phyloP scores from a whole-genome alignment of 257 asterid genomes.

The Salvia miltiorrhiza region DNA sequence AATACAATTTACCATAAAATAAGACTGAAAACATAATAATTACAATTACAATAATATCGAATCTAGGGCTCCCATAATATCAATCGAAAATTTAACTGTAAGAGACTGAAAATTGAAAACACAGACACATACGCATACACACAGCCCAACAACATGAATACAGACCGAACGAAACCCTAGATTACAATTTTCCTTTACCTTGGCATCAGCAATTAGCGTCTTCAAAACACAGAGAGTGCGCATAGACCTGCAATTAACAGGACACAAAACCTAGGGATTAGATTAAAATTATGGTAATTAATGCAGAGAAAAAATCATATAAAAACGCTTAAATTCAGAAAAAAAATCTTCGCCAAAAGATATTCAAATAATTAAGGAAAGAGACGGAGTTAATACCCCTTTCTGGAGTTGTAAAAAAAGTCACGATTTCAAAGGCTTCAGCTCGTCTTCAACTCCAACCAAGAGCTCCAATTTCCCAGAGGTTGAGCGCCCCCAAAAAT shows the following conservation, averaged over 20 bases:
- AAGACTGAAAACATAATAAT: background rate
- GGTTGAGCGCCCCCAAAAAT: background rate
- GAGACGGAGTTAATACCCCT: conserved; percentile 19
- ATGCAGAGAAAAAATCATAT: conserved; percentile 20
- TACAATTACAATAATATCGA: background rate
- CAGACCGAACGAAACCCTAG: conserved; percentile 27
- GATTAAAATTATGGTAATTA: conserved; percentile 14
- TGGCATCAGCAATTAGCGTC: background rate
- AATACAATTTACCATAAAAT: background rate
- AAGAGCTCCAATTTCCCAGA: background rate
- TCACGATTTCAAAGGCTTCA: background rate
- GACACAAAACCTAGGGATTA: conserved; percentile 15
- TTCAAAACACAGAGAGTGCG: conserved; percentile 7
- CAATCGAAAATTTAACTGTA: background rate
- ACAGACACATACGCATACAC: background rate
- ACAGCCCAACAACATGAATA: background rate
- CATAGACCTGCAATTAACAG: conserved; percentile 19
- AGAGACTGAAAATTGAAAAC: background rate
- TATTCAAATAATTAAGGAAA: conserved; percentile 1
- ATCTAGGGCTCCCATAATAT: conserved; percentile 19
- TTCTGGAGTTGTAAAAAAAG: background rate
- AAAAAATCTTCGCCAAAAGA: conserved; percentile 1
- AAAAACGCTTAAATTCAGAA: background rate
- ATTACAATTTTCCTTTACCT: background rate
- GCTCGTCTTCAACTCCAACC: background rate